These are phyloP conservation scores for Cynanchum wilfordii DNA, from an alignment of 257 asterid species.

Conservation along the genomic window DNA sequence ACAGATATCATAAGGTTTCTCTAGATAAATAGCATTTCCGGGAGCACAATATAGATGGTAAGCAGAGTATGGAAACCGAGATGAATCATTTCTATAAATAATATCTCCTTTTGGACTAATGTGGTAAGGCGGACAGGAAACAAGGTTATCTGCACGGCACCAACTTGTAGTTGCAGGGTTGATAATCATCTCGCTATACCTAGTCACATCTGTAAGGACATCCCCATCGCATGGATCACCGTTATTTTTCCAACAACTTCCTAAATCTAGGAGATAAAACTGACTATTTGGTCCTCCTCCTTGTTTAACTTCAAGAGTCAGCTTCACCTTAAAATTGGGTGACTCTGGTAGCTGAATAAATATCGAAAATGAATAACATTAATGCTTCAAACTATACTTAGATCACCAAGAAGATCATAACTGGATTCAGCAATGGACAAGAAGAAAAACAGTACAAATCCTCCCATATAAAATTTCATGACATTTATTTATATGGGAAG, in stretches of 20 bases:
- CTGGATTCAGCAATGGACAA: background rate
- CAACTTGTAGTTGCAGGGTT: constrained; percentile 76
- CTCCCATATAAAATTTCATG: background rate
- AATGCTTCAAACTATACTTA: background rate
- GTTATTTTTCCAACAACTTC: constrained; percentile 83
- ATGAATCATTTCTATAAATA: constrained; percentile 53
- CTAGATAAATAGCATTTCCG: constrained; percentile 59
- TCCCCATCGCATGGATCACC: constrained; percentile 78
- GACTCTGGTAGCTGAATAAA: constrained; percentile 57
- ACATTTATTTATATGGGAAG: background rate
- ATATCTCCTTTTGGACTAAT: constrained; percentile 47
- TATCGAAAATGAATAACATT: background rate
- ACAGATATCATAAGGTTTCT: constrained; percentile 69
- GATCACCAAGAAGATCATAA: background rate
- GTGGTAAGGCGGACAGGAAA: constrained; percentile 81
- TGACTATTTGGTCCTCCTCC: constrained; percentile 84
- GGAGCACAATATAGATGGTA: constrained; percentile 90
- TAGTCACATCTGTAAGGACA: constrained; percentile 67
- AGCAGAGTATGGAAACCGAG: constrained; percentile 70
- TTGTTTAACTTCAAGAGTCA: constrained; percentile 58
- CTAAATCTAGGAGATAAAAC: constrained; percentile 71
- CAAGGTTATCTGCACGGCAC: constrained; percentile 66
- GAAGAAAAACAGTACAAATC: background rate
- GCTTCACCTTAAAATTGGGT: constrained; percentile 71
- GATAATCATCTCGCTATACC: constrained; percentile 86